Base-by-base conservation (phyloP, 495 filamentous ascomycete genomes). In the Penicillium coffeae region DNA sequence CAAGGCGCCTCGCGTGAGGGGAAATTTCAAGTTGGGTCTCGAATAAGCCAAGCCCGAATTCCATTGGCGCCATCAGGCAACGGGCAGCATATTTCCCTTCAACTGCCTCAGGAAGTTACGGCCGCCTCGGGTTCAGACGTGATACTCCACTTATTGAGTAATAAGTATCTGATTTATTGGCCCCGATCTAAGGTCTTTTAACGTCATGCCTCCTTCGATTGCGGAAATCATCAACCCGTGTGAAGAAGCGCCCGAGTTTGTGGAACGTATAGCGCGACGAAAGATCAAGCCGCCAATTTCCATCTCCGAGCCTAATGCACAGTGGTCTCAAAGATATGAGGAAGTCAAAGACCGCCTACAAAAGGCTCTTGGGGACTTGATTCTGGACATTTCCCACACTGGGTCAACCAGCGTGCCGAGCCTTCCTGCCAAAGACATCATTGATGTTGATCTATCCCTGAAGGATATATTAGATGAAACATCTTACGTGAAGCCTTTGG, bases 331-430 rank as follows among this genome's bases (percentile, higher is more conserved):
- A 32, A 48, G 43, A 8, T 78, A 70, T 59, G 30, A 54, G 47
- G 40, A 36, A 5, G 51, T 59, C 49, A 56, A 62, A 41, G 41
- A 51, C 15, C 63, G 59, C 22, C 71, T 76, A 42, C 37, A 52
- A 40, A 44, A 48, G 6, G 73, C 63, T 1, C 58, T 74, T 1
- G 64, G 61, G 25, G 33, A 50, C 18, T 47, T 43, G 2, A 37
- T 47, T 16, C 15, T 74, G 25, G 50, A 45, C 35, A 56, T 73
- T 48, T 21, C 50, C 13, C 76, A 80, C 49, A 63, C 70, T 42
- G 76, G 76, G 21, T 74, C 69, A n/a, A 80, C 76, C 30, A 73
- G 71, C 21, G 72, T 80, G 44, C 69, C 74, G 8, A 65, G 58
- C 19, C 64, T 80, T 3, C 55, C 69, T 2, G 74, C 75, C 20